Base-by-base conservation (phyloP, 352 stramenopile species). In the Thalassiosira oceanica region DNA sequence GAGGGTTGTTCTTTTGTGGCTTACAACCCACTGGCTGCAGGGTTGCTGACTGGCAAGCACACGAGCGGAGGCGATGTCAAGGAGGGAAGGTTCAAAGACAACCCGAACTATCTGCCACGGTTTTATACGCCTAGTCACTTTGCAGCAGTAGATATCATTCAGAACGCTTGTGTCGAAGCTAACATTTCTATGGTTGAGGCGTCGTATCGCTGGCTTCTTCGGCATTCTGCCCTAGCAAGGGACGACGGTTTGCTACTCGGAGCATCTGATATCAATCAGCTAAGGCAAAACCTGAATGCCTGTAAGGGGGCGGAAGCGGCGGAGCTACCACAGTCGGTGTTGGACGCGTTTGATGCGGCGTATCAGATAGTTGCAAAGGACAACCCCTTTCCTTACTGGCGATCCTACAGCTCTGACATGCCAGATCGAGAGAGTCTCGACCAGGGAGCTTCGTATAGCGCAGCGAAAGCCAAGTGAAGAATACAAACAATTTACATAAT, bases 1-100 rank as follows among this genome's bases (percentile, higher is more conserved):
- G 82, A 90, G 61, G 56, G 61, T 28, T 92, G 87, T 54, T 49
- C 42, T 4, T 94, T 94, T 71, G 77, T 93, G 20, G 87, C 87
- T 0, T 94, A 94, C 72, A 94, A 94, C 78, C 87, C 87, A 26
- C 55, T 94, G 5, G 86, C 85, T 6, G 89, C 69, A 15, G 89
- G 89, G 15, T 43, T 94, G 24, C 53, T 94, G 5, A 92, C 86
- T 10, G 86, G 87, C 5, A 93, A 92, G 56, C 81, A 94, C 53
- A 23, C 7, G 10, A 21, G 15, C 2, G 29, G 15, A 49, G 44
- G 44, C 18, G 42, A 73, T 16, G 61, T 71, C 10, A 58, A 69
- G 8, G 37, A 74, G 3, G 86, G 85, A 27, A 71, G 87, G 21
- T 93, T 93, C 58, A 85, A 87, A 50, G 76, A 92, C 42, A 91